These are phyloP conservation scores for Lyophyllum atratum DNA, from an alignment of 768 basidiomycete genomes.

Conservation along the genomic window DNA sequence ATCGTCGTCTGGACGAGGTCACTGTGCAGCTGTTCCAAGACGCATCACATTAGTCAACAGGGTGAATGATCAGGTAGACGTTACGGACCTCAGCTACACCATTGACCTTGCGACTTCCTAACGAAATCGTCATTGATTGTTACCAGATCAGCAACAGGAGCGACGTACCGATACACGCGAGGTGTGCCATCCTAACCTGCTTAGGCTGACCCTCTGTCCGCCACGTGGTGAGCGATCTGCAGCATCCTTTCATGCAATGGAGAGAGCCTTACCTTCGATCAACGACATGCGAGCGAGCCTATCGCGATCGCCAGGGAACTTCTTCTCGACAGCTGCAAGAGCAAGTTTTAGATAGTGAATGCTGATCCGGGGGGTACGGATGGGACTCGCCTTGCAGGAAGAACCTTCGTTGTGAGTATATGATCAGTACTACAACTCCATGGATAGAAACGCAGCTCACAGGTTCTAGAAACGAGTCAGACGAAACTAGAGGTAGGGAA, in stretches of 20 bases:
- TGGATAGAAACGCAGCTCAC: slow-evolving; percentile 29
- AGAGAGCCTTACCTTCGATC: slow-evolving; percentile 66
- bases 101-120: slow-evolving; percentile 84
- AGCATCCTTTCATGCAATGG: background rate
- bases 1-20: slow-evolving; percentile 85
- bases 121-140: slow-evolving; percentile 2
- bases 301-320: slow-evolving; percentile 87
- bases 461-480: slow-evolving; percentile 41
- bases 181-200: slow-evolving; percentile 86
- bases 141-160: slow-evolving; percentile 11
- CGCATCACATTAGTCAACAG: background rate
- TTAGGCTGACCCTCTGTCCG: slow-evolving; percentile 80
- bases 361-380: background rate
- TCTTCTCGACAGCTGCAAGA: slow-evolving; percentile 73
- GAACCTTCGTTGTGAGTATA: slow-evolving; percentile 33
- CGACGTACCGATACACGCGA: slow-evolving; percentile 76
- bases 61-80: background rate
- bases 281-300: slow-evolving; percentile 84
- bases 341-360: background rate
- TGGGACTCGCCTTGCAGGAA: slow-evolving; percentile 67
- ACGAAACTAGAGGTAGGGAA: background rate
- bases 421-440: background rate
- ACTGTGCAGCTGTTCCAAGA: slow-evolving; percentile 62
- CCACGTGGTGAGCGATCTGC: background rate
- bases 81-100: slow-evolving; percentile 84